Evolutionary conservation across 75 land plant genomes (phyloP), one percentile per base, ranked within the genome.

Genomic region (Azolla pinnata): DNA sequence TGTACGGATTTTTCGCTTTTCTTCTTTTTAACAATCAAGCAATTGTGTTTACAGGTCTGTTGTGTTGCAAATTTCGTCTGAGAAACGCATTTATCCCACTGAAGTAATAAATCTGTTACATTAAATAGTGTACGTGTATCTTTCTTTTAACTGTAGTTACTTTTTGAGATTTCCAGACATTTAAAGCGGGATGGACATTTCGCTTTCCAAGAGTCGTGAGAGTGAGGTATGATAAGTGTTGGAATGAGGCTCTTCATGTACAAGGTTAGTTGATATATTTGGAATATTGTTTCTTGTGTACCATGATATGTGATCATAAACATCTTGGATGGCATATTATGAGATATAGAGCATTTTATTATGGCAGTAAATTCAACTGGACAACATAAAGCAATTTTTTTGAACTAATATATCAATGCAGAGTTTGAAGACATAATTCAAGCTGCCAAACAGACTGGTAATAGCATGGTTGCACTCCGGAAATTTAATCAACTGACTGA

Each of bases 151-250:
- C 3, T 62, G 2, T 17, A 9, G 48, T 50, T 1, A 29, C 29
- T 47, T 30, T 31, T 45, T 4, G 5, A 29, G 18, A 52, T 63
- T n/a, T 49, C 24, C 42, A 67, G 70, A 60, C 70, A 31, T 67
- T 67, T 56, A 67, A 60, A 60, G 70, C 60, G 40, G 70, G 70
- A 67, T 67, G 70, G 70, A 61, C 56, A 20, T 67, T 67, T 34
- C 56, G 70, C 35, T 67, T 67, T 28, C 70, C 70, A 60, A 33
- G 70, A 50, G 38, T 52, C 26, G 70, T 60, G 23, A 67, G 53
- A 53, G 55, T 67, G 38, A 46, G 70, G 60, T 46, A 67, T 53
- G 70, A 67, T 40, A 67, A 67, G 29, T 48, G 54, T 19, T 67
- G 70, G 70, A 50, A 61, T 19, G 70, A 67, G 20, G 62, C 64